These are phyloP conservation scores for Sporothrix brunneoviolacea DNA, from an alignment of 2,329 filamentous ascomycete species.

Conservation along the genomic window DNA sequence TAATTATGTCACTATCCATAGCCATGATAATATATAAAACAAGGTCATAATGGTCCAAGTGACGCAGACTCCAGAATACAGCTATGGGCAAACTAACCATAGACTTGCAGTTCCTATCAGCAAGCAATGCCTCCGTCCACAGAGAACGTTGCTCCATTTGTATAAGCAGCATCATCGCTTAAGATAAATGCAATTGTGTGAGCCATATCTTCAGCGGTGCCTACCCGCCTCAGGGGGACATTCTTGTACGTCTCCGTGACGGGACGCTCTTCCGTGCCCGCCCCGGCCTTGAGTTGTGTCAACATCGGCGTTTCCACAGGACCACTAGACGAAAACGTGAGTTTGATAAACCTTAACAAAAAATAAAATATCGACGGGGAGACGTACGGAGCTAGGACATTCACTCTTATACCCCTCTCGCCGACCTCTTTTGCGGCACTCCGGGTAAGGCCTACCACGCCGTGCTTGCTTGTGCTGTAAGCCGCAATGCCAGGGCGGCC, in stretches of 20 bases:
- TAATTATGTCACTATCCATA: too few species aligned
- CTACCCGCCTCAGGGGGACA: neutral
- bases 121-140: slow-evolving; percentile 1
- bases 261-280: neutral
- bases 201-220: slow-evolving; percentile 6
- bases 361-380: too few species aligned
- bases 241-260: slow-evolving; percentile 7
- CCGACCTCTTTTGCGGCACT: slow-evolving; percentile 33
- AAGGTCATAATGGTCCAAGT: too few species aligned
- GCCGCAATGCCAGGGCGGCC: slow-evolving; percentile 32
- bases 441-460: slow-evolving; percentile 30
- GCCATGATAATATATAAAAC: too few species aligned
- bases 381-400: slow-evolving; percentile 27
- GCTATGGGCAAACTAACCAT: too few species aligned
- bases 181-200: neutral
- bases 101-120: too few species aligned
- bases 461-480: slow-evolving; percentile 32
- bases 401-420: slow-evolving; percentile 36
- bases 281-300: neutral
- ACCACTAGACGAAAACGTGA: too few species aligned
- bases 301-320: slow-evolving; percentile 6
- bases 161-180: slow-evolving; percentile 6
- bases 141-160: neutral
- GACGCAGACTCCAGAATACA: neutral
- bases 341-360: too few species aligned